phyloP scores from a whole-genome alignment of 108 stramenopile species.

The Cylindrotheca fusiformis region DNA sequence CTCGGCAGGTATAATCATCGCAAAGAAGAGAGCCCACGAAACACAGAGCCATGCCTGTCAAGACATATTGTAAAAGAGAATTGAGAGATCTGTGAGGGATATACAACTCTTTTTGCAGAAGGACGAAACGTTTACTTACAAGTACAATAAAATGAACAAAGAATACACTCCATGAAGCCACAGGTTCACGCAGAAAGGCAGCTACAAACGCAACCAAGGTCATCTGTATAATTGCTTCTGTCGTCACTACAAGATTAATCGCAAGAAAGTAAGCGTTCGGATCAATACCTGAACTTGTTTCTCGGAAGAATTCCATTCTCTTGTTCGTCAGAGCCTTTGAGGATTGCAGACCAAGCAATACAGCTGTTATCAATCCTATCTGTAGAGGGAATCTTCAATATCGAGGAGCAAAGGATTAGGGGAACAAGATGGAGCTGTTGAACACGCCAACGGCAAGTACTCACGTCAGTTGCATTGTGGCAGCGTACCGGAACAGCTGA shows the following conservation, averaged over 20 bases:
- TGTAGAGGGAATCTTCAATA: conserved; percentile 28
- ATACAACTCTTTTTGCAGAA: too few species aligned
- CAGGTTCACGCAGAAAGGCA: conserved; percentile 21
- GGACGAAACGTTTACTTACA: too few species aligned
- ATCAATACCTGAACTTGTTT: conserved; percentile 24
- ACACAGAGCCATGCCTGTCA: conserved; percentile 38
- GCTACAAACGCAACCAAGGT: conserved; percentile 33
- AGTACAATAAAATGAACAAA: conserved; percentile 29
- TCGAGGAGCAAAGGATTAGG: background rate
- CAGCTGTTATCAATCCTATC: conserved; percentile 33
- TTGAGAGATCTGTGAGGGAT: too few species aligned
- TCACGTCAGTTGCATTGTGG: conserved; percentile 1
- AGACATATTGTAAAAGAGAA: too few species aligned
- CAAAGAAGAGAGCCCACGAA: conserved; percentile 36
- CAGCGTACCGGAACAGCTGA: conserved; percentile 15
- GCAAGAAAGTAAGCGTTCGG: conserved; percentile 43
- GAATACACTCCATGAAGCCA: conserved; percentile 14
- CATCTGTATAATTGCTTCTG: conserved; percentile 34
- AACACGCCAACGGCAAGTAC: background rate
- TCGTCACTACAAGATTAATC: conserved; percentile 28
- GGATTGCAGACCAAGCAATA: conserved; percentile 37
- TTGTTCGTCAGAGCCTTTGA: conserved; percentile 32
- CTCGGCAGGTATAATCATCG: conserved; percentile 35
- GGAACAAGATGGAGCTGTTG: background rate
- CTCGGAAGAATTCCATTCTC: conserved; percentile 48